Conservation (phyloP, 371 early-diverging fungal genomes). For the Mucor circinelloides region DNA sequence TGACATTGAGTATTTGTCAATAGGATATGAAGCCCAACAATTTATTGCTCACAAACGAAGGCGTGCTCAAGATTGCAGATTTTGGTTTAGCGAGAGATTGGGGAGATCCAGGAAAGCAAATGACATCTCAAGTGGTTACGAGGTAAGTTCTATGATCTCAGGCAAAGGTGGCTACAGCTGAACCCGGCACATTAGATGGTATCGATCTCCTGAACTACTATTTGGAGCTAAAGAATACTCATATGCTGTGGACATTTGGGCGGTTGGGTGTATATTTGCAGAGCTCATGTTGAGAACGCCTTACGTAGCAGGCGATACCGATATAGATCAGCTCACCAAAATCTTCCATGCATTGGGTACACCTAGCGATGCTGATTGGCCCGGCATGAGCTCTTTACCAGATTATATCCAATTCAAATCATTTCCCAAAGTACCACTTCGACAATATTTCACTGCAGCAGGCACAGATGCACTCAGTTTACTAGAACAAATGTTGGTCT, state of each 20-base stretch:
- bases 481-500: conserved; percentile 89
- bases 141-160: conserved; percentile 48
- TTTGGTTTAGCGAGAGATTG: conserved; percentile 98
- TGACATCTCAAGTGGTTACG: conserved; percentile 96
- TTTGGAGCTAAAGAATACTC: conserved; percentile 93
- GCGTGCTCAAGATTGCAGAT: conserved; percentile 98
- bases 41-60: conserved; percentile 89
- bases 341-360: conserved; percentile 98
- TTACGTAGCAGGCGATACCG: conserved; percentile 92
- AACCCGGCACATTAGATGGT: conserved; percentile 78
- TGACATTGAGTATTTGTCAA: not conserved
- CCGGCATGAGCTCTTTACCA: conserved; percentile 77
- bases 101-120: conserved; percentile 79
- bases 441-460: conserved; percentile 91
- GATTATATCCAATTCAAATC: conserved; percentile 67
- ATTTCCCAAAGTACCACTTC: conserved; percentile 77
- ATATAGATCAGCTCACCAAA: conserved; percentile 92
- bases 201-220: conserved; percentile 98
- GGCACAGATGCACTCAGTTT: conserved; percentile 91
- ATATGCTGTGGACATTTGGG: conserved; percentile 97
- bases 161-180: not conserved
- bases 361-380: conserved; percentile 97
- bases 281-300: conserved; percentile 98
- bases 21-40: conserved; percentile 99
- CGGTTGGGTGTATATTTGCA: conserved; percentile 99